Evolutionary conservation across 768 basidiomycete genomes (phyloP), one percentile per base, ranked within the genome.

Genomic region (Sarcomyxa edulis): DNA sequence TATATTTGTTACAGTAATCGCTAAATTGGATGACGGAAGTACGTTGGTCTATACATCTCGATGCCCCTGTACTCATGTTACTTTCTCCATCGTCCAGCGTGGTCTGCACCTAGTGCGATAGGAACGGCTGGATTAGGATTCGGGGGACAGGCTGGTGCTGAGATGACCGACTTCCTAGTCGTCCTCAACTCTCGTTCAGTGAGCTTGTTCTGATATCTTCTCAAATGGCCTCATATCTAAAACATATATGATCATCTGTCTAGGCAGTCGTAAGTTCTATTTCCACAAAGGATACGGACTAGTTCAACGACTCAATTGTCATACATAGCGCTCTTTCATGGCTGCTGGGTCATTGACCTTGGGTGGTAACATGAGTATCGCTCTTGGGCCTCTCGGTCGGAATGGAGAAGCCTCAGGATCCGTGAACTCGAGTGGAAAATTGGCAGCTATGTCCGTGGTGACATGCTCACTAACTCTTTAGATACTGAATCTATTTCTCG

Each of bases 21-120:
- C 91, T 16, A 81, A 70, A 48, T 65, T 92, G 12, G 68, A 77
- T 4, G 76, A 94, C 57, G 93, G 91, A 50, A 67, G 89, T 92
- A 54, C 63, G 90, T 66, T 16, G 20, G 42, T 28, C 40, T 16
- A 31, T 35, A 14, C 16, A 30, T 27, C 32, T 32, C 28, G 21
- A n/a, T 32, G 19, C 12, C 31, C 23, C 27, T 30, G 21, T 10
- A 33, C 40, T 40, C 6, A 20, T 37, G 16, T 39, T 43, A 6
- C 19, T 25, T 19, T 18, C 43, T 15, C 42, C 39, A 16, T 39
- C 28, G 40, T 24, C 19, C 40, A 92, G 86, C 76, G 25, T 99
- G 94, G 94, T 90, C 88, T 24, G 81, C 93, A 14, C 96, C 96
- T 3, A 87, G 84, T 54, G 96, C 95, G 3, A 95, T 99, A 31